Evolutionary conservation across 768 basidiomycete genomes (phyloP), one percentile per base, ranked within the genome.

Genomic region (Auricularia heimuer): DNA sequence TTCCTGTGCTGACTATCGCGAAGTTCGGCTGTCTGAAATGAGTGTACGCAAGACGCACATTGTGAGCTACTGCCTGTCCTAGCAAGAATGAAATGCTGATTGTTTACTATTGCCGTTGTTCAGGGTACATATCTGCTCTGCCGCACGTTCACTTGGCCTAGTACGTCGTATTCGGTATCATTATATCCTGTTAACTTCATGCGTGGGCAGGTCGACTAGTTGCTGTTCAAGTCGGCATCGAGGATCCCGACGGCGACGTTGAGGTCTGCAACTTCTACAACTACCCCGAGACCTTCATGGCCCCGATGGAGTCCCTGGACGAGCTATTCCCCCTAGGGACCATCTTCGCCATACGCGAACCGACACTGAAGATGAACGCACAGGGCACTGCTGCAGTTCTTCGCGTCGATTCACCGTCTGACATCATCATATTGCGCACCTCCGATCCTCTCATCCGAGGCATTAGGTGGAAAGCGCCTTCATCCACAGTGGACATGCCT

Each of bases 311-410:
- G 16, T 63, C 69, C 6, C 62, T 77, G 60, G 72, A 76, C 33
- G 66, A 67, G 1, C 39, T 75, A 6, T 72, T 75, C 63, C 69
- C 74, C 1, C 54, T 73, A 37, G 75, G 75, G 1, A 68, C 68
- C 3, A 58, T 71, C 21, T 37, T 76, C 21, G 71, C 70, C 33
- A 68, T 78, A 39, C 72, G 73, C 34, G 77, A 78, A 64, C 77
- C 77, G 0, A 66, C 65, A 0, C 66, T 70, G 63, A 74, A 73
- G 61, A 60, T 65, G 10, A 58, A 70, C 4, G 54, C 65, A 10
- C 4, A 54, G 8, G 69, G 67, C 16, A 10, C 3, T 24, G 29
- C 47, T 14, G 56, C 61, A 1, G 63, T 72, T 21, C 44, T 77
- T 33, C 71, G 73, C 6, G 68, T 76, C 36, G 73, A 77, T 51